A percentile compares a stretch with the other conserved stretches of the same genome.
These are phyloP conservation scores for Paecilomyces variotii DNA, from an alignment of 2,329 filamentous ascomycete species.

Conservation along the genomic window DNA sequence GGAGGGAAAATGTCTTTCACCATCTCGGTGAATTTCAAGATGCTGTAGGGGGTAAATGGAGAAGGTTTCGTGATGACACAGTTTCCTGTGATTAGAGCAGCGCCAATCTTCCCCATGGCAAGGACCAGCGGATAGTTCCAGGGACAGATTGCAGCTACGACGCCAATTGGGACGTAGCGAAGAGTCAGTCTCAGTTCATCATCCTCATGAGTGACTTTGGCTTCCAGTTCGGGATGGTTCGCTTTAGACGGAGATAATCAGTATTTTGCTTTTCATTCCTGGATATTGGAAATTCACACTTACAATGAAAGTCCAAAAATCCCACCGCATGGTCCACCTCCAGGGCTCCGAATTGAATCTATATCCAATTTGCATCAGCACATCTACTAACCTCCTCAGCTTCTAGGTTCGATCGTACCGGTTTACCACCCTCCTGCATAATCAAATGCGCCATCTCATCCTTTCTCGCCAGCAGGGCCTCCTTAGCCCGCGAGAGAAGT, in stretches of 20 bases:
- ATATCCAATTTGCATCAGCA: background rate
- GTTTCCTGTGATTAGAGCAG: constrained; percentile 46
- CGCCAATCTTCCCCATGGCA: constrained; percentile 39
- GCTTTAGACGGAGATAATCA: background rate
- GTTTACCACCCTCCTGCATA: constrained; percentile 47
- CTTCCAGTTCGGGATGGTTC: constrained; percentile 24
- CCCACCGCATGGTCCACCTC: constrained; percentile 9
- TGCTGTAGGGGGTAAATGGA: constrained; percentile 47
- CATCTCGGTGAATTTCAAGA: constrained; percentile 47
- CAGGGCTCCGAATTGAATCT: constrained; percentile 8
- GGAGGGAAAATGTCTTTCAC: constrained; percentile 43
- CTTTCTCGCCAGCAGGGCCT: constrained; percentile 32
- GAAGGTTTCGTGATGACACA: constrained; percentile 50
- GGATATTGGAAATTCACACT: background rate
- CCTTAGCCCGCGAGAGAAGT: constrained; percentile 33
- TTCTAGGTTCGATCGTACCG: constrained; percentile 19
- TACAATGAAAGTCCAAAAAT: constrained; percentile 7
- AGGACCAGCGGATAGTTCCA: constrained; percentile 47
- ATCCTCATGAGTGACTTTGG: constrained; percentile 40
- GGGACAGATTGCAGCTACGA: constrained; percentile 36
- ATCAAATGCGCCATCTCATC: constrained; percentile 40
- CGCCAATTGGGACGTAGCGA: constrained; percentile 42
- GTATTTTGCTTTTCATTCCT: background rate
- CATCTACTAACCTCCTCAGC: background rate
- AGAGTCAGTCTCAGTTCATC: constrained; percentile 33